Percentiles rank a stretch among this genome's conserved stretches.
Evolutionary conservation across 129 eudicot species (phyloP).

Genomic region (Smallanthus sonchifolius): DNA sequence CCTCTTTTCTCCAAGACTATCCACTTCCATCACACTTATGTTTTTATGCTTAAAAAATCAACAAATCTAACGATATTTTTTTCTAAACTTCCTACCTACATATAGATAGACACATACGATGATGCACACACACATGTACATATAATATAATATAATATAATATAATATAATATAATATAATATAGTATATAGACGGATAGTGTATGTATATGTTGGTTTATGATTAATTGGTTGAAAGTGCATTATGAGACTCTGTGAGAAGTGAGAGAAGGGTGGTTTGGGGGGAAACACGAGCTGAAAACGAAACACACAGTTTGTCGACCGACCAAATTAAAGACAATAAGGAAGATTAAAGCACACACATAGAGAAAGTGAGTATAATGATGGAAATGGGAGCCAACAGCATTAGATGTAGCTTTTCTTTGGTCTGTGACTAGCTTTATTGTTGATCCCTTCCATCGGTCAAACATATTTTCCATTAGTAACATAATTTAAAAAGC

Average conservation of each 20-base stretch:
- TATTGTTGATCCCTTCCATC: slow-evolving; percentile 13
- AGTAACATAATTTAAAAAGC: slow-evolving; percentile 8
- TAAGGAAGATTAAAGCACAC: slow-evolving; percentile 33
- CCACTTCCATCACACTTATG: slow-evolving; percentile 36
- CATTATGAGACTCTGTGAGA: slow-evolving; percentile 40
- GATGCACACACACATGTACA: neutral
- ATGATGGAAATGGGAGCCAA: slow-evolving; percentile 24
- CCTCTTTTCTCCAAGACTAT: slow-evolving; percentile 42
- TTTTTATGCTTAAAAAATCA: slow-evolving; percentile 2
- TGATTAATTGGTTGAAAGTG: slow-evolving; percentile 45
- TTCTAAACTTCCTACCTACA: slow-evolving; percentile 28
- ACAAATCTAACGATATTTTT: slow-evolving; percentile 5
- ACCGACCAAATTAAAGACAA: slow-evolving; percentile 60
- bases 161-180: neutral
- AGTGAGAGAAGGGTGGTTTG: slow-evolving; percentile 16
- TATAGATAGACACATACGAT: slow-evolving; percentile 14
- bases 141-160: too few species aligned
- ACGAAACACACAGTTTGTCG: slow-evolving; percentile 77
- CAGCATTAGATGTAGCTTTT: slow-evolving; percentile 2
- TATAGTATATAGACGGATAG: neutral
- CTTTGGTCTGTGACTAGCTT: slow-evolving; percentile 16
- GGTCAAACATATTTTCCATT: slow-evolving; percentile 30
- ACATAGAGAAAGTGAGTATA: slow-evolving; percentile 17
- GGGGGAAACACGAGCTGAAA: slow-evolving; percentile 47
- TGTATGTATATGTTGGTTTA: neutral